Percentiles rank a stretch among this genome's conserved stretches.
Conservation (phyloP, 208 protist species). For the Borovskyia barvae region DNA sequence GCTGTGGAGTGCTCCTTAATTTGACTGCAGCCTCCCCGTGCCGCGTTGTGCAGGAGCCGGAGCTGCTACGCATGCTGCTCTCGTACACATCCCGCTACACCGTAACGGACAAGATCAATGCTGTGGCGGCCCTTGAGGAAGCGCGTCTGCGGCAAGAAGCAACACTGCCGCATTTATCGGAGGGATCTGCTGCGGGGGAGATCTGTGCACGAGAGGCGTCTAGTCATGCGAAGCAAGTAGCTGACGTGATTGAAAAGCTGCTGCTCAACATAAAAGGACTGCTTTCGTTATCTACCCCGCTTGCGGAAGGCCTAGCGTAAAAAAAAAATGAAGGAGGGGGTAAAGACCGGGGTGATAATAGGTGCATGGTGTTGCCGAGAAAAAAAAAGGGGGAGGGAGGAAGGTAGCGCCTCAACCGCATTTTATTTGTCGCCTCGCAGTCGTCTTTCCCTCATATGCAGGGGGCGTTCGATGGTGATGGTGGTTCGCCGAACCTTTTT, state of each 20-base stretch:
- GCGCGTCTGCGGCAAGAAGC: constrained; percentile 8
- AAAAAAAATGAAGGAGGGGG: too few relatives aligned
- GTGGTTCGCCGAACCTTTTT: too few relatives aligned
- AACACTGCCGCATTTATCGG: not conserved
- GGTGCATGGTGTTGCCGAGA: too few relatives aligned
- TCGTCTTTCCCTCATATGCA: too few relatives aligned
- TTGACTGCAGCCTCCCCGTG: constrained; percentile 70
- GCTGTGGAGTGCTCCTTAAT: constrained; percentile 77
- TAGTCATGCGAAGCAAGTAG: constrained; percentile 60
- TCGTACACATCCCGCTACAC: constrained; percentile 72
- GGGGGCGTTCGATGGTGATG: too few relatives aligned
- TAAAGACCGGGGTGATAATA: too few relatives aligned
- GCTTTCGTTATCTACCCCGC: not conserved
- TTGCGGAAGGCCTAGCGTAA: too few relatives aligned
- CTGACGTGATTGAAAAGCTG: constrained; percentile 72
- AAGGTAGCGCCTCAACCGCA: too few relatives aligned
- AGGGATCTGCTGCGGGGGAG: not conserved
- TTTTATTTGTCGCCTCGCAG: too few relatives aligned
- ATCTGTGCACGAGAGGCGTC: constrained; percentile 19
- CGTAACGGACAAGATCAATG: constrained; percentile 31
- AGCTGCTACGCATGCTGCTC: constrained; percentile 65
- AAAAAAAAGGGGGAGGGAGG: too few relatives aligned
- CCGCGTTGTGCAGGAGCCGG: constrained; percentile 53
- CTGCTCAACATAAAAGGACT: constrained; percentile 66
- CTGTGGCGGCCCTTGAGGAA: constrained; percentile 27